Evolutionary conservation across 106 monocot genomes (phyloP).

Genomic region (Dendrobium nobile): DNA sequence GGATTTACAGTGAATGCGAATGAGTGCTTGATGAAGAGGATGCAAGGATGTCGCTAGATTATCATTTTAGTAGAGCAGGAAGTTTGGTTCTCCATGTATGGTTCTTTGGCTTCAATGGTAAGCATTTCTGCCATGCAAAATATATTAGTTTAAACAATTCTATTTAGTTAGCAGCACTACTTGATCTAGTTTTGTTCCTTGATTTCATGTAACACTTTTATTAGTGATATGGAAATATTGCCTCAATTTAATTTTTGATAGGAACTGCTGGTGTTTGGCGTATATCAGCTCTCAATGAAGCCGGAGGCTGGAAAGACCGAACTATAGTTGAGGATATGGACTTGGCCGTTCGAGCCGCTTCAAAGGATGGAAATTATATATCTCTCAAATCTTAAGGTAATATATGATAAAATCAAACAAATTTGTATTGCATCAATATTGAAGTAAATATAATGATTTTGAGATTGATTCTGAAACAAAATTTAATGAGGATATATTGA

Average conservation of each 20-base stretch:
- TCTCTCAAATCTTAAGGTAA: conserved; percentile 29
- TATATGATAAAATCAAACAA: too few species aligned
- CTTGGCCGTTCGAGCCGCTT: conserved; percentile 27
- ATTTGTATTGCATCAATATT: too few species aligned
- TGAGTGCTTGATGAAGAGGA: conserved; percentile 35
- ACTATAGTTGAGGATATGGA: conserved; percentile 28
- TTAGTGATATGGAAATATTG: neutral
- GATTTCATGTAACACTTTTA: neutral
- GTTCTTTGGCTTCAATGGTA: conserved; percentile 40
- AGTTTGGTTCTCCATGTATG: conserved; percentile 25
- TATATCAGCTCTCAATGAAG: conserved; percentile 37
- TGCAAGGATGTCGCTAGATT: conserved; percentile 40
- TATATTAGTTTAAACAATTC: neutral
- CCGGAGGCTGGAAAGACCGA: conserved; percentile 35
- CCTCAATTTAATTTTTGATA: neutral
- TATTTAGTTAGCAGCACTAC: neutral
- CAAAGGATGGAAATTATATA: conserved; percentile 35
- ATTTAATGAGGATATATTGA: too few species aligned
- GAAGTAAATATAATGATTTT: too few species aligned
- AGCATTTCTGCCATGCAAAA: neutral
- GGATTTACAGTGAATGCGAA: conserved; percentile 41
- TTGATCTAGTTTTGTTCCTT: neutral
- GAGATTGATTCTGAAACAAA: too few species aligned
- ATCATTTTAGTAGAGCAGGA: conserved; percentile 39
- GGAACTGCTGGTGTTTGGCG: conserved; percentile 39